A percentile compares a stretch with the other conserved stretches of the same genome.
Conservation (phyloP, 179 eudicot genomes). For the Heliamphora pulchella region DNA sequence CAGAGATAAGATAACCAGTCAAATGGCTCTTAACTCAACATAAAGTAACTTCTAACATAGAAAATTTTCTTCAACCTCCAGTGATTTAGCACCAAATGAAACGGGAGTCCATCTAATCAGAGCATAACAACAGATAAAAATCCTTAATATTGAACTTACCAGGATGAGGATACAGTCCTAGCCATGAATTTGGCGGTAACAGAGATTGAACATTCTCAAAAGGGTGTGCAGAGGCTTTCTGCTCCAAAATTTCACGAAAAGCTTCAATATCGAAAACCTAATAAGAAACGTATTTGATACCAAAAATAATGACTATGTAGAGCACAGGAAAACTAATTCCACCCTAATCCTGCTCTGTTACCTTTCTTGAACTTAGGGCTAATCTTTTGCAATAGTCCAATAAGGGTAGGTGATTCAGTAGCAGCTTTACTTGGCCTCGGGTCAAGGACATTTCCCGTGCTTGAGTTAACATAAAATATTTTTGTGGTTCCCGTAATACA, state of each 20-base stretch:
- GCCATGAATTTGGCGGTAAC: constrained; percentile 92
- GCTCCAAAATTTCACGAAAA: constrained; percentile 81
- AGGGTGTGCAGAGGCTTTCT: constrained; percentile 87
- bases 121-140: not conserved
- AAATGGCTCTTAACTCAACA: not conserved
- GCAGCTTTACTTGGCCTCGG: constrained; percentile 63
- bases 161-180: constrained; percentile 74
- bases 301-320: not conserved
- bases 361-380: constrained; percentile 96
- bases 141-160: constrained; percentile 39
- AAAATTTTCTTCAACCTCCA: not conserved
- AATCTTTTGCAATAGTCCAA: constrained; percentile 82
- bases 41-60: not conserved
- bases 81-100: not conserved
- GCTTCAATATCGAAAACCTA: constrained; percentile 38
- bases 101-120: not conserved
- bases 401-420: constrained; percentile 71
- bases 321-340: not conserved
- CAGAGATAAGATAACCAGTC: not conserved
- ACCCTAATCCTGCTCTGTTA: constrained; percentile 22
- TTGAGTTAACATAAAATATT: constrained; percentile 74
- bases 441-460: constrained; percentile 55
- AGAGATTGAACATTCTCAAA: constrained; percentile 92
- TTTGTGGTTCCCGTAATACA: constrained; percentile 88
- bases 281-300: constrained; percentile 3